Base-by-base conservation (phyloP, 139 green algal species). In the Zygnema cylindricum region DNA sequence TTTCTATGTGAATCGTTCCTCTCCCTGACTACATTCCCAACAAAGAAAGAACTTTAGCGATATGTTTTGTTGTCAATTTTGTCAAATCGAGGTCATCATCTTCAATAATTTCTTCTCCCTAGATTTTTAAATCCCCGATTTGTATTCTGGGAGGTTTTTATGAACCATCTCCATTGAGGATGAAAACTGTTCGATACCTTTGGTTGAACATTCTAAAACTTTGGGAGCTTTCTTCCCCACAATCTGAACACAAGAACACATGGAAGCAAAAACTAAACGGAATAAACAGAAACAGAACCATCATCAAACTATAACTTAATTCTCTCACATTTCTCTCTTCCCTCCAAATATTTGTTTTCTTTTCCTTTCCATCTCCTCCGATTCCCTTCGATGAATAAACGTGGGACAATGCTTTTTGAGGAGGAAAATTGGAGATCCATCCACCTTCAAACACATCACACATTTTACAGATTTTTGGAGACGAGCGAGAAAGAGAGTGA, bases 11-110 rank as follows among this genome's bases (percentile, higher is more conserved):
- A n/a, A 99, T 95, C 16, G 95, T 97, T 0, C 94, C 94, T 3
- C 98, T 92, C 30, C 96, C 96, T 0, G 97, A 97, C 92, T 99
- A 97, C 36, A 99, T 96, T n/a, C 98, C 98, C 77, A 96, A 97
- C 0, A 93, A 96, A 2, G 76, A 42, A 43, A 98, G 92, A 90
- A 98, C 95, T 49, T 93, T 91, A 35, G 89, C 87, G 0, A 98
- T 93, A 90, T 98, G 95, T 91, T 99, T 99, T 85, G 94, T 96
- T 21, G 91, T 93, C 42, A 99, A 91, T 40, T 82, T 69, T 43
- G 92, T 43, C n/a, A 96, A 87, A 83, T 98, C 95, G 23, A 97
- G 83, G 1, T 96, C 36, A 84, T 95, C 86, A 0, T 38, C 55
- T 0, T 81, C 77, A 2, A 85, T 32, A 3, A 82, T 41, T 82